Evolutionary conservation across 73 alveolate genomes (phyloP), one percentile per base, ranked within the genome.

Genomic region (Paramecium biaurelia): DNA sequence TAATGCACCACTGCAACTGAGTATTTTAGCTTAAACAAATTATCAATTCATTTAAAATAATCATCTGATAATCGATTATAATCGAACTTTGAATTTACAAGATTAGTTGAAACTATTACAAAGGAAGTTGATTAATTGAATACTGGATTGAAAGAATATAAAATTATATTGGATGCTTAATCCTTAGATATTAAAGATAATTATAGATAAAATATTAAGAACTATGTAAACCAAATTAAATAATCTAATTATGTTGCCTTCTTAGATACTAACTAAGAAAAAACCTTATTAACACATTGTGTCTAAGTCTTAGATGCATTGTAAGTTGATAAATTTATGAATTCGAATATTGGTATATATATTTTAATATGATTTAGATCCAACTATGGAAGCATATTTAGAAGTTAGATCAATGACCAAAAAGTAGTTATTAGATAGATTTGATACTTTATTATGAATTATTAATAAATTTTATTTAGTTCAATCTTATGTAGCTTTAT

Each of bases 241-340:
- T 76, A 37, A 76, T 76, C 67, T 20, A 76, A 76, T 76, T 76
- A 76, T 18, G 70, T 76, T 11, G 70, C 67, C 23, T 76, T 76
- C 38, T 34, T 76, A 8, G 89, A 76, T 76, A 18, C 41, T 10
- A 76, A 76, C 38, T 26, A 76, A 42, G 89, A 76, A 9, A 76
- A 43, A 76, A 21, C 21, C 23, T 8, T 76, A 41, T 37, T 76
- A 18, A 26, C 47, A 0, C 70, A 37, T 18, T 76, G 89, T 76
- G 89, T 76, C n/a, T 38, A 76, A 76, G 47, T 76, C 18, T 76
- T 76, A 76, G 89, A 76, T 76, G 89, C 89, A 11, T 43, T 76
- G 0, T 37, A 76, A 26, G 74, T 76, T 20, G 89, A 76, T 76
- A 76, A 76, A 43, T 76, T 76, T 43, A 37, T 76, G 70, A 37